Evolutionary conservation across 2,329 filamentous ascomycete genomes (phyloP).

Genomic region (Xenoacremonium recifei): DNA sequence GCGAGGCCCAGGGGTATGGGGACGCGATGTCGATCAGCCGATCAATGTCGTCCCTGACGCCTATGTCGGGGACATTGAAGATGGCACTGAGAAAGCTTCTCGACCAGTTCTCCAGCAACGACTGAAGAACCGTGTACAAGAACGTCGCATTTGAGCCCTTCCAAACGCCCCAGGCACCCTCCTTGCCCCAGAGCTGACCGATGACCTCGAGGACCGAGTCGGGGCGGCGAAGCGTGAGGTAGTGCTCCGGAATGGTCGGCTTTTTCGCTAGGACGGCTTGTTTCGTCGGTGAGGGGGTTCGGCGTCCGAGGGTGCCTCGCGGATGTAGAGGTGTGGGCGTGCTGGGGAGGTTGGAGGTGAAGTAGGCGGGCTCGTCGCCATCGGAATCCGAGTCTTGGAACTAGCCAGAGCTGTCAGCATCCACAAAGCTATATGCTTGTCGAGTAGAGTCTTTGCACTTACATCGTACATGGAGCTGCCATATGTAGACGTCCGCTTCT

Average conservation of each 20-base stretch:
- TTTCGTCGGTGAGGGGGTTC: constrained; percentile 27
- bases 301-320: constrained; percentile 33
- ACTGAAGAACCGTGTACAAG: constrained; percentile 81
- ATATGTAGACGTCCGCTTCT: constrained; percentile 31
- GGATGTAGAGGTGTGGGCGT: constrained; percentile 49
- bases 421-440: constrained; percentile 3
- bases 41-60: constrained; percentile 73
- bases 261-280: constrained; percentile 23
- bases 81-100: constrained; percentile 87
- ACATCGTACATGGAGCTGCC: constrained; percentile 36
- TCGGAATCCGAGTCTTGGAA: constrained; percentile 64
- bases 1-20: constrained; percentile 76
- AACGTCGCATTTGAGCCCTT: constrained; percentile 92
- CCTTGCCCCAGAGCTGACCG: constrained; percentile 82
- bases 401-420: constrained; percentile 23
- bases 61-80: constrained; percentile 83
- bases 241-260: constrained; percentile 46
- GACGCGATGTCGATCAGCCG: constrained; percentile 71
- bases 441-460: too few species aligned
- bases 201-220: constrained; percentile 86
- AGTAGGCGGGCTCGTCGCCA: constrained; percentile 79
- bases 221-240: constrained; percentile 68
- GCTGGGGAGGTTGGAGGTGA: constrained; percentile 63
- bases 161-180: constrained; percentile 90
- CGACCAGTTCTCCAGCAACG: constrained; percentile 88